phyloP scores from a whole-genome alignment of 345 rosid species.

The Adansonia digitata region DNA sequence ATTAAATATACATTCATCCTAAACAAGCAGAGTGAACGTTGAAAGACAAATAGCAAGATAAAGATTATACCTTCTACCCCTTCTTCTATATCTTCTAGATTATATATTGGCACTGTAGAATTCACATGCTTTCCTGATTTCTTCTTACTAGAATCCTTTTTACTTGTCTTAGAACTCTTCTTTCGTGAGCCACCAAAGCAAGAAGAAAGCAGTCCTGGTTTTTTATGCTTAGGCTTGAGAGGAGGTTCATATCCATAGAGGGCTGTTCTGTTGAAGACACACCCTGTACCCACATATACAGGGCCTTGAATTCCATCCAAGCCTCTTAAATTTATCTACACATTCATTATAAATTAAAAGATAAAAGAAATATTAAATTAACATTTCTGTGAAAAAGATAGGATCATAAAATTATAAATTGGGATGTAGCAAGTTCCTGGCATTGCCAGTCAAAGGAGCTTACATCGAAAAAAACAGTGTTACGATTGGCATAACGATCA shows the following conservation, averaged over 20 bases:
- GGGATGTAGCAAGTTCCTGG: background rate
- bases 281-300: constrained; percentile 95
- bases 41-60: background rate
- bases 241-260: constrained; percentile 94
- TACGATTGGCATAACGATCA: constrained; percentile 87
- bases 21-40: background rate
- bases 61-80: constrained; percentile 2
- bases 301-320: constrained; percentile 98
- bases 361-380: background rate
- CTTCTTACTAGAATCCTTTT: constrained; percentile 22
- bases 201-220: constrained; percentile 53
- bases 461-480: constrained; percentile 91
- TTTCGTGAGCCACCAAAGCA: constrained; percentile 76
- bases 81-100: constrained; percentile 13
- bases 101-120: background rate
- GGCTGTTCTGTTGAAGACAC: constrained; percentile 92
- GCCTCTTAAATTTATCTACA: constrained; percentile 89
- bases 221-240: constrained; percentile 61
- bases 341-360: background rate
- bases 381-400: background rate
- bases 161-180: constrained; percentile 35
- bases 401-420: background rate
- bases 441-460: constrained; percentile 18
- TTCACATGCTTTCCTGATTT: constrained; percentile 10
- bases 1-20: background rate